phyloP scores from a whole-genome alignment of 192 early-diverging fungal genomes.

The Umbelopsis sp. region DNA sequence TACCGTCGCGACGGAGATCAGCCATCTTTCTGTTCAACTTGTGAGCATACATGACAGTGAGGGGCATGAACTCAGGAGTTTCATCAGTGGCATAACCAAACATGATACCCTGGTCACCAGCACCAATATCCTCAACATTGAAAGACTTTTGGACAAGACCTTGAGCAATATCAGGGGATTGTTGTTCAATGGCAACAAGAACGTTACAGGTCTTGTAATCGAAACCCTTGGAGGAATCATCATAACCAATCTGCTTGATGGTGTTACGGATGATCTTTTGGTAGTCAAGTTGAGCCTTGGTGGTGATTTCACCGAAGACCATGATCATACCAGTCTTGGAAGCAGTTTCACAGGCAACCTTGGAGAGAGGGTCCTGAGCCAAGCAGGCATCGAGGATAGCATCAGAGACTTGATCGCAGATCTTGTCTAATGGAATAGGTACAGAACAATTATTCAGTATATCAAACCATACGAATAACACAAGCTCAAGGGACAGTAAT shows the following conservation, averaged over 20 bases:
- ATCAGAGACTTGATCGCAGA: constrained; percentile 99
- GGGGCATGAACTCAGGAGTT: constrained; percentile 98
- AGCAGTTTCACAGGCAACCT: constrained; percentile 99
- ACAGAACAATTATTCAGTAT: background rate
- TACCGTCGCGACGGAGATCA: constrained; percentile 91
- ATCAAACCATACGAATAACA: too few relatives aligned
- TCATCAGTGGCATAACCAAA: constrained; percentile 98
- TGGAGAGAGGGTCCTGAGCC: constrained; percentile 92
- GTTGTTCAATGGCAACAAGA: constrained; percentile 99
- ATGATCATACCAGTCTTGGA: constrained; percentile 99
- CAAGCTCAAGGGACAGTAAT: background rate
- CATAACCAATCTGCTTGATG: constrained; percentile 99
- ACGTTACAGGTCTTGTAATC: constrained; percentile 99
- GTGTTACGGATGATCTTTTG: constrained; percentile 99
- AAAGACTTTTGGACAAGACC: constrained; percentile 93
- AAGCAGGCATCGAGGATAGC: constrained; percentile 98
- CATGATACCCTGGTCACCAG: constrained; percentile 98
- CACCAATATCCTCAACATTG: constrained; percentile 95
- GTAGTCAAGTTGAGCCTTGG: constrained; percentile 97
- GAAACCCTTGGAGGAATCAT: constrained; percentile 98
- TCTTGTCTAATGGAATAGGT: constrained; percentile 83
- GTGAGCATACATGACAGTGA: constrained; percentile 93
- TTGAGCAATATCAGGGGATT: constrained; percentile 99
- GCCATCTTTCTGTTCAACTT: constrained; percentile 97
- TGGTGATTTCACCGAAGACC: constrained; percentile 99